Conservation (phyloP, 2,329 filamentous ascomycete species). For the Tympanopsis confertula region DNA sequence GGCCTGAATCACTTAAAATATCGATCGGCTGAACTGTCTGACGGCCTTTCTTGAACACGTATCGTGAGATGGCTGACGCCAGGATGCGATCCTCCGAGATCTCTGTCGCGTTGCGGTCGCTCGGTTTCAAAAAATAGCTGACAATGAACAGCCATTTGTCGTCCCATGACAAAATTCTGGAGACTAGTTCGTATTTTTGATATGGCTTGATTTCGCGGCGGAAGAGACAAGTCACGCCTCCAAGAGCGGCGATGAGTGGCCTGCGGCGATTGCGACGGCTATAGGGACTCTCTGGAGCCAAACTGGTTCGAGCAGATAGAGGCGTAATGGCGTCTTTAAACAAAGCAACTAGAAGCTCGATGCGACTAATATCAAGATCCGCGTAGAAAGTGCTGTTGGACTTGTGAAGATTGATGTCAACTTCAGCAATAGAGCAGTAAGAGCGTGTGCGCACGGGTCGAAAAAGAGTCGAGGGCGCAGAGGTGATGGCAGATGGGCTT, state of each 20-base stretch:
- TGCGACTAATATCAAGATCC: slow-evolving; percentile 45
- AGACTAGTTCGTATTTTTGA: slow-evolving; percentile 12
- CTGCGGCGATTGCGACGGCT: background rate
- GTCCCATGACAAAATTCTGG: slow-evolving; percentile 14
- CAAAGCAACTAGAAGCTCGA: slow-evolving; percentile 1
- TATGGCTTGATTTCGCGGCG: slow-evolving; percentile 11
- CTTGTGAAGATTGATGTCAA: slow-evolving; percentile 65
- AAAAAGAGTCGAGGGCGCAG: no score
- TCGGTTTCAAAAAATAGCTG: slow-evolving; percentile 14
- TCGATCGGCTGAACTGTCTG: background rate
- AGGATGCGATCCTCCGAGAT: background rate
- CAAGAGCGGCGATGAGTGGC: background rate
- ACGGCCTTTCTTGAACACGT: background rate
- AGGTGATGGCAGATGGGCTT: no score
- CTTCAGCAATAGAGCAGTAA: slow-evolving; percentile 32
- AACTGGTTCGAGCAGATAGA: no score
- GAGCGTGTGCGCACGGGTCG: background rate
- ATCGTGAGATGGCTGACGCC: background rate
- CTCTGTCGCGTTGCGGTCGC: no score
- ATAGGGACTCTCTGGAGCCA: background rate
- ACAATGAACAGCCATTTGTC: slow-evolving; percentile 17
- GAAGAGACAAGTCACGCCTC: slow-evolving; percentile 7
- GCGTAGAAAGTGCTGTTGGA: slow-evolving; percentile 61
- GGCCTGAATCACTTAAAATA: background rate
- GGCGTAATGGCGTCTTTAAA: background rate